Evolutionary conservation across 140 eudicot genomes (phyloP).

Genomic region (Senecio squalidus): DNA sequence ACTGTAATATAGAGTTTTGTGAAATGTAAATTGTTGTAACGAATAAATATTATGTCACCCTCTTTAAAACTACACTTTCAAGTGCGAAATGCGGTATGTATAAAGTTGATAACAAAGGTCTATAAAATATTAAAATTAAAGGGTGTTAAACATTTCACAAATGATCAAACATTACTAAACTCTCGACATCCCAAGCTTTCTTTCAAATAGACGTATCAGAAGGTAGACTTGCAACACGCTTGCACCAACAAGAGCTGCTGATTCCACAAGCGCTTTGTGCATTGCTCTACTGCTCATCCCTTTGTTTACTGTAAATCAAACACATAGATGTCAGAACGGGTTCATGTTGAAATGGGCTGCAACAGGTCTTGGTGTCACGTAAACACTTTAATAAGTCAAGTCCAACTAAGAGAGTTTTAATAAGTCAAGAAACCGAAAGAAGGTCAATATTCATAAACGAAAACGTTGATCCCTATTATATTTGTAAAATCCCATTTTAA

Average conservation of each 20-base stretch:
- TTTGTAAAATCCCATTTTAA: not conserved
- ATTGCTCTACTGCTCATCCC: slow-evolving; percentile 77
- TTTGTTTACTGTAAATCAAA: slow-evolving; percentile 65
- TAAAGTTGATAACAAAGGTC: slow-evolving; percentile 11
- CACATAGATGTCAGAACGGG: not conserved
- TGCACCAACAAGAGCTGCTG: slow-evolving; percentile 59
- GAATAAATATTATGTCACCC: slow-evolving; percentile 4
- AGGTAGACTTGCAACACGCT: slow-evolving; percentile 84
- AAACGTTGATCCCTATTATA: not conserved
- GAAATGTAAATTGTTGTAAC: not conserved
- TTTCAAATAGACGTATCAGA: slow-evolving; percentile 63
- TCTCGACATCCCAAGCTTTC: slow-evolving; percentile 65
- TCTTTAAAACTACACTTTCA: slow-evolving; percentile 2
- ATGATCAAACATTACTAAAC: slow-evolving; percentile 33
- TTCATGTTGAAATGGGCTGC: not conserved
- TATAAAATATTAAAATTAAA: slow-evolving; percentile 4
- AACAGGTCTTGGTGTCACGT: not conserved
- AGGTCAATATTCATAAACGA: not conserved
- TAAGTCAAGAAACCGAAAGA: not conserved
- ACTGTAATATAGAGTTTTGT: not conserved
- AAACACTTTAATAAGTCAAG: not conserved
- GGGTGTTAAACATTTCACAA: slow-evolving; percentile 2
- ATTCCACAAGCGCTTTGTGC: slow-evolving; percentile 82
- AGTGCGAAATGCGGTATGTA: slow-evolving; percentile 18
- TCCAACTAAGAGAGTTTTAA: not conserved